Conservation (phyloP, 805 yeast genomes). For the Saccharomycopsis fibuligera region DNA sequence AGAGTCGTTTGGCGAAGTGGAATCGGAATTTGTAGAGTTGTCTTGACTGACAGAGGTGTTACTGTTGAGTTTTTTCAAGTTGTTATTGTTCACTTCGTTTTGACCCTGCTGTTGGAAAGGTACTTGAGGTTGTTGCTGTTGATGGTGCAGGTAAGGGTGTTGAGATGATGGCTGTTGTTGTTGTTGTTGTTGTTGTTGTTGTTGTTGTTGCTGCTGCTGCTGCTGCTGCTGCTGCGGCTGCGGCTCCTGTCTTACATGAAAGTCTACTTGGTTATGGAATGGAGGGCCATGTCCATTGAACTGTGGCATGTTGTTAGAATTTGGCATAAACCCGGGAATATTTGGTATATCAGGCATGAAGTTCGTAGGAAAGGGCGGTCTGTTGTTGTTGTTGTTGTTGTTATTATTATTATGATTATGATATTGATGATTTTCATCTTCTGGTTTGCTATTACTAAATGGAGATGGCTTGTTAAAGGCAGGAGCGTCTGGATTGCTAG, state of each 20-base stretch:
- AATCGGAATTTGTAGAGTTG: slow-evolving; percentile 2
- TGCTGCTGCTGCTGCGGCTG: neutral
- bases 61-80: neutral
- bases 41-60: neutral
- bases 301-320: neutral
- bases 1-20: slow-evolving; percentile 10
- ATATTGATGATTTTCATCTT: no score
- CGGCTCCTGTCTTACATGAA: neutral
- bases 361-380: no score
- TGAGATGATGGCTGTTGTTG: neutral
- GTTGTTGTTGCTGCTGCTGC: neutral
- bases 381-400: neutral
- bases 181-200: neutral
- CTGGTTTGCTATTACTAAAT: no score
- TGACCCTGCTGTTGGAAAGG: neutral
- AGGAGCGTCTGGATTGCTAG: neutral
- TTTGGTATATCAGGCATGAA: neutral
- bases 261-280: neutral
- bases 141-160: neutral
- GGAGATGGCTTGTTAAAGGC: neutral
- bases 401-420: neutral
- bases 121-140: neutral
- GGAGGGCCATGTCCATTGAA: no score
- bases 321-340: neutral
- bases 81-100: neutral